phyloP scores from a whole-genome alignment of 371 early-diverging fungal genomes.

The Mucor velutinosus region DNA sequence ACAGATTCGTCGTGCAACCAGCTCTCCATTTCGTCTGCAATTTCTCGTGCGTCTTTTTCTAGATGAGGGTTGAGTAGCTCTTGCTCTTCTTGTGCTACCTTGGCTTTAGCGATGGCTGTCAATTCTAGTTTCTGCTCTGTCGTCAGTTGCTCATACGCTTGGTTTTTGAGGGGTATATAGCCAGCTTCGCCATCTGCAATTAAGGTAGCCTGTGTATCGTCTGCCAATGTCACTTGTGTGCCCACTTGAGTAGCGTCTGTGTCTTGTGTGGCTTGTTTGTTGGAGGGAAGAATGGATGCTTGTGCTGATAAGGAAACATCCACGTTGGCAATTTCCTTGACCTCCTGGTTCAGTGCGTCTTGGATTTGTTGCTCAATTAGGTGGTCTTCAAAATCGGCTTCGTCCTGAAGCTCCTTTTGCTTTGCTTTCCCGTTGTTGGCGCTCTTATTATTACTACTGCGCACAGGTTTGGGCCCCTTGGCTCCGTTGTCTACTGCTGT shows the following conservation, averaged over 20 bases:
- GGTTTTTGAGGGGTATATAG: conserved; percentile 5
- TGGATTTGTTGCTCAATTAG: conserved; percentile 6
- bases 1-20: conserved; percentile 36
- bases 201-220: conserved; percentile 2
- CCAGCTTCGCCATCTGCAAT: conserved; percentile 2
- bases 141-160: conserved; percentile 1
- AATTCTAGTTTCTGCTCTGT: conserved; percentile 13
- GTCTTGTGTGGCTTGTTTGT: neutral
- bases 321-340: conserved; percentile 1
- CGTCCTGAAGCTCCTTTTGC: neutral
- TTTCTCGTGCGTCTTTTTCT: conserved; percentile 23
- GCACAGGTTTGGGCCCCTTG: neutral
- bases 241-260: conserved; percentile 17
- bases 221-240: neutral
- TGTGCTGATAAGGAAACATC: conserved; percentile 2
- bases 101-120: conserved; percentile 14
- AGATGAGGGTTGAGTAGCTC: conserved; percentile 22
- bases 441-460: neutral
- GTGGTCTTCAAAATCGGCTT: neutral
- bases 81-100: conserved; percentile 29
- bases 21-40: conserved; percentile 49
- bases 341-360: conserved; percentile 11
- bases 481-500: conserved; percentile 1
- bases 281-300: neutral
- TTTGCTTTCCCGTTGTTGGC: neutral